Percentiles rank a stretch among this genome's conserved stretches.
phyloP scores from a whole-genome alignment of 2,329 filamentous ascomycete species.

The Aspergillus novoparasiticus region DNA sequence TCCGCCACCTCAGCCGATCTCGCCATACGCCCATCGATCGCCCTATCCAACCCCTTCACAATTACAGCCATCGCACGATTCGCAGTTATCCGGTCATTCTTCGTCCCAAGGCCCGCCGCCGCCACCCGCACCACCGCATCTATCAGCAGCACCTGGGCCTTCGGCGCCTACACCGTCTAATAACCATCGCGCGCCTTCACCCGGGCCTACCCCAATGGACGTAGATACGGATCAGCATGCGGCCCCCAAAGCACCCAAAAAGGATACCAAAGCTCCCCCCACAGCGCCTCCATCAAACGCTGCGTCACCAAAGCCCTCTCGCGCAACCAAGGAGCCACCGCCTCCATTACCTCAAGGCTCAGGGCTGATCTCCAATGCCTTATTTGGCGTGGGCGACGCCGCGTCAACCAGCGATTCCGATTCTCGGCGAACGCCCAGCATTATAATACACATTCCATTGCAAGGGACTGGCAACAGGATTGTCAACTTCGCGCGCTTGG shows the following conservation, averaged over 20 bases:
- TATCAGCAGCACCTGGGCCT: conserved; percentile 6
- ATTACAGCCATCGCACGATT: conserved; percentile 23
- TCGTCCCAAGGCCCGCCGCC: conserved; percentile 16
- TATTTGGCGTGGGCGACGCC: conserved; percentile 57
- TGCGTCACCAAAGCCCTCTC: conserved; percentile 57
- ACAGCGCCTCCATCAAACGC: conserved; percentile 56
- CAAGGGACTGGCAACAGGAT: conserved; percentile 84
- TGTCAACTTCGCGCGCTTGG: conserved; percentile 91
- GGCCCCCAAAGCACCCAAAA: conserved; percentile 36
- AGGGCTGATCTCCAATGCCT: conserved; percentile 63
- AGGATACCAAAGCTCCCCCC: conserved; percentile 43
- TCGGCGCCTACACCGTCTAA: conserved; percentile 18
- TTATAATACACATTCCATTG: conserved; percentile 80
- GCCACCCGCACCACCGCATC: conserved; percentile 11
- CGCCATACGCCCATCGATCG: conserved; percentile 29
- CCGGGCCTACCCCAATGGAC: conserved; percentile 36
- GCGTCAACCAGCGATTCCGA: conserved; percentile 41
- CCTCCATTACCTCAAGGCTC: conserved; percentile 63
- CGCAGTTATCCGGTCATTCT: conserved; percentile 16
- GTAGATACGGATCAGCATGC: conserved; percentile 33
- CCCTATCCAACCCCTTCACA: conserved; percentile 27
- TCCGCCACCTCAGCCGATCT: conserved; percentile 26
- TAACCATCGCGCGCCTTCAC: conserved; percentile 18
- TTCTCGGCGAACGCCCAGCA: conserved; percentile 65
- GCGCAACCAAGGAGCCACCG: conserved; percentile 55